phyloP scores from a whole-genome alignment of 2,329 filamentous ascomycete genomes.

The Penicillium sp. region DNA sequence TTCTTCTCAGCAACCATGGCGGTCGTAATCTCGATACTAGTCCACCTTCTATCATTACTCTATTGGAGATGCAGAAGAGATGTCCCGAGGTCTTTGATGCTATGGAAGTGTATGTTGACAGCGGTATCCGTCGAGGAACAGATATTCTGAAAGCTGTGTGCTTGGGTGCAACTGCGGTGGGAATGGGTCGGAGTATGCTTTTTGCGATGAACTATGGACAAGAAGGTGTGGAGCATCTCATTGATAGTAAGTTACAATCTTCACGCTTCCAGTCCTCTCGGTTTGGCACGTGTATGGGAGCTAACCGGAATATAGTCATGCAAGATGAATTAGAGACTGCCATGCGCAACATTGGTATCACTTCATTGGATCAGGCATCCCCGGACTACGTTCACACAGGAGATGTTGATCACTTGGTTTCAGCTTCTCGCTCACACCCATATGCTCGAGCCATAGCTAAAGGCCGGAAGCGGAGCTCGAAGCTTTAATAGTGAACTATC shows the following conservation, averaged over 20 bases:
- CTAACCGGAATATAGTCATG: constrained; percentile 34
- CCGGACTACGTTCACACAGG: constrained; percentile 49
- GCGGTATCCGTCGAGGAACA: constrained; percentile 54
- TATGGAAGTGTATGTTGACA: constrained; percentile 56
- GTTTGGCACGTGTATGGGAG: background rate
- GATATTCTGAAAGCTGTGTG: constrained; percentile 58
- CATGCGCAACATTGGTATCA: constrained; percentile 51
- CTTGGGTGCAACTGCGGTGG: constrained; percentile 55
- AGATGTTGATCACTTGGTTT: constrained; percentile 54
- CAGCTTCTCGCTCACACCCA: constrained; percentile 40
- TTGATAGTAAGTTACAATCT: constrained; percentile 51
- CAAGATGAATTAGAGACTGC: constrained; percentile 50
- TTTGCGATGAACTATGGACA: constrained; percentile 57
- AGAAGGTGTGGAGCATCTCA: constrained; percentile 55
- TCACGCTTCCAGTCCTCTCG: background rate
- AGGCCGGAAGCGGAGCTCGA: constrained; percentile 25
- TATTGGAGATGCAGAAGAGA: constrained; percentile 53
- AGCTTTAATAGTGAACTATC: constrained; percentile 25
- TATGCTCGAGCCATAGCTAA: constrained; percentile 42
- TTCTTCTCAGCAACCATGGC: constrained; percentile 60
- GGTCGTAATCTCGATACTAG: constrained; percentile 57
- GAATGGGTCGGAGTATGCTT: constrained; percentile 54
- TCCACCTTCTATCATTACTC: constrained; percentile 51
- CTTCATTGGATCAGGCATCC: constrained; percentile 43
- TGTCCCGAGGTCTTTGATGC: constrained; percentile 52